Conservation (phyloP, 768 basidiomycete species). For the Hygrocybe coccinea region DNA sequence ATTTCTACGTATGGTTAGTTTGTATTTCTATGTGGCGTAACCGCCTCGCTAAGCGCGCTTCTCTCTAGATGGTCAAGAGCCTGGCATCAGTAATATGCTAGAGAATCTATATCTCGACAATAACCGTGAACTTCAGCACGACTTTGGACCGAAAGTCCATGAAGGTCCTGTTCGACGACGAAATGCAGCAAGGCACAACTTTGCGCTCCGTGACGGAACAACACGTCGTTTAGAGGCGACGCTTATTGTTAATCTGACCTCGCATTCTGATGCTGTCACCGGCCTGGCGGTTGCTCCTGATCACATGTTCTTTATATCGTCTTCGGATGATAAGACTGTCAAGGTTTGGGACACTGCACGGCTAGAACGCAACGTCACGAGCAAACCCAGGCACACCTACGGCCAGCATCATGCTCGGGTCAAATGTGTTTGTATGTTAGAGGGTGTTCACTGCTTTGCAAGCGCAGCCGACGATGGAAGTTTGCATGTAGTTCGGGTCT, state of each 20-base stretch:
- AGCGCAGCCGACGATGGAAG: constrained; percentile 82
- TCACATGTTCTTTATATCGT: constrained; percentile 89
- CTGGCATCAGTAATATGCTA: constrained; percentile 80
- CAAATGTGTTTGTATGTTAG: constrained; percentile 72
- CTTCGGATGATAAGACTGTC: constrained; percentile 90
- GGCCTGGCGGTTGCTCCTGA: constrained; percentile 86
- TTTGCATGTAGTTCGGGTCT: constrained; percentile 78
- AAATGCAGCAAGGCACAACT: constrained; percentile 63
- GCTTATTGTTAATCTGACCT: constrained; percentile 77
- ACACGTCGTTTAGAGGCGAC: constrained; percentile 65
- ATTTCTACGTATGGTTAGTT: constrained; percentile 69
- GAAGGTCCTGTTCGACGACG: constrained; percentile 77
- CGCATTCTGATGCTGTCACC: constrained; percentile 77
- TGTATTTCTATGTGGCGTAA: neutral
- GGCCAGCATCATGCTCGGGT: constrained; percentile 66
- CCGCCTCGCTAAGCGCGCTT: constrained; percentile 2
- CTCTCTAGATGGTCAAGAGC: constrained; percentile 79
- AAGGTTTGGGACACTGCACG: constrained; percentile 91
- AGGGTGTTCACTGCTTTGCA: constrained; percentile 85
- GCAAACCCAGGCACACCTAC: constrained; percentile 71
- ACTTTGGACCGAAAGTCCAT: constrained; percentile 87
- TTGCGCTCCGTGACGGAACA: constrained; percentile 59
- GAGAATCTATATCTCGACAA: constrained; percentile 89
- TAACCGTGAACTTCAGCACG: constrained; percentile 76
- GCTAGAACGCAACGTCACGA: constrained; percentile 91